Evolutionary conservation across 2,329 filamentous ascomycete genomes (phyloP), one percentile per base, ranked within the genome.

Genomic region (Rutstroemia sp.): DNA sequence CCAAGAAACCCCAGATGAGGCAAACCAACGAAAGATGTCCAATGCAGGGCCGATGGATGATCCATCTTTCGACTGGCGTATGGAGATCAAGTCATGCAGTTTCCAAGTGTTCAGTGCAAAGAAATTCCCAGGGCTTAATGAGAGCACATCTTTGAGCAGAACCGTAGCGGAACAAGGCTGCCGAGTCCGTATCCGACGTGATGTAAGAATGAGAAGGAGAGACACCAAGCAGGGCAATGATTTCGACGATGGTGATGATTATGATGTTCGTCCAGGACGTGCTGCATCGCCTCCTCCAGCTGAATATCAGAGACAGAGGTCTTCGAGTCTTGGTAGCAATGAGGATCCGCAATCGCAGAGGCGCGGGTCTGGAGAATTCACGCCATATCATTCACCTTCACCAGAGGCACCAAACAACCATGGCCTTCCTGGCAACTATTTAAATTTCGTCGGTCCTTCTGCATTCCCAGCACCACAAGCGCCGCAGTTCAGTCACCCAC

Each of bases 101-200:
- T 97, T 99, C 71, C 85, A 83, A 49, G 94, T 97, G 44, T 97
- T 81, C 76, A 96, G 92, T 66, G 94, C 94, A 52, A 99, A 97
- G 84, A 97, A 96, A 76, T 99, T 99, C 75, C 94, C 94, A 16
- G 94, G 92, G 18, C 77, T 97, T 58, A 87, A 88, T 46, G 90
- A 94, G 71, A 96, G 91, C 74, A 99, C 94, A 0, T 77, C 81
- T 12, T 77, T 97, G 50, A 96, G 92, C 73, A 87, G 92, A 61
- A 87, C 90, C 38, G 91, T 99, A 45, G 92, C 92, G 18, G 92
- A 99, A 72, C 94, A 99, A 73, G 94, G 94, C 58, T 97, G 94
- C 72, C 90, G 92, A 63, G 94, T 99, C 27, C 87, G 94, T 47
- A 99, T 99, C 67, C 84, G 94, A 56, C 88, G 94, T 61, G 94